Evolutionary conservation across 208 protist genomes (phyloP).

Genomic region (Crithidia fasciculata): DNA sequence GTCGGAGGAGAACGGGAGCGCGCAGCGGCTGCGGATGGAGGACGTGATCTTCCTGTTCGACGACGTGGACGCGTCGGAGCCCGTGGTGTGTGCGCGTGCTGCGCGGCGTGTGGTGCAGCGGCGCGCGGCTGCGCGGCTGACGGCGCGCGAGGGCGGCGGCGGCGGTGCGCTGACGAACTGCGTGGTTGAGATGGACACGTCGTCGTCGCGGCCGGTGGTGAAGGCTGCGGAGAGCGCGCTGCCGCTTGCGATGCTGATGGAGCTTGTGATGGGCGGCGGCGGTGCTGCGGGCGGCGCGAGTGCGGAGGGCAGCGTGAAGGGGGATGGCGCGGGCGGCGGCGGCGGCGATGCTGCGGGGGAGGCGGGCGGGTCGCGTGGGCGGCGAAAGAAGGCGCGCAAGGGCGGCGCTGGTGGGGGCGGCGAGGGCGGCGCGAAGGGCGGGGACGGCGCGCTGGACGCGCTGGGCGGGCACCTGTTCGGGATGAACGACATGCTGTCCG

Average conservation of each 20-base stretch:
- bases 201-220: conserved; percentile 25
- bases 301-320: neutral
- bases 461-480: conserved; percentile 12
- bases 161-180: conserved; percentile 28
- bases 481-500: conserved; percentile 16
- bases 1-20: conserved; percentile 25
- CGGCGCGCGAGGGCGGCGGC: conserved; percentile 14
- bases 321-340: neutral
- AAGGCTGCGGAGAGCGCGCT: conserved; percentile 16
- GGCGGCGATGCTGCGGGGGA: neutral
- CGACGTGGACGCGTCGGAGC: conserved; percentile 74
- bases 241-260: conserved; percentile 27
- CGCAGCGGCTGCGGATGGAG: conserved; percentile 52
- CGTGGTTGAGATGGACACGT: conserved; percentile 32
- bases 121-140: conserved; percentile 32
- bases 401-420: neutral
- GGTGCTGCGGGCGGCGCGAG: conserved; percentile 1
- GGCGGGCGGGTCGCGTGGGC: neutral
- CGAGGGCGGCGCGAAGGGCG: conserved; percentile 2
- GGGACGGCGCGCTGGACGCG: conserved; percentile 2
- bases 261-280: conserved; percentile 15
- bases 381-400: conserved; percentile 2
- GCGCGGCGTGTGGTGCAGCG: conserved; percentile 38
- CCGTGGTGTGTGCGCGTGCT: conserved; percentile 74
- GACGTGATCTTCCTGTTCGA: conserved; percentile 91